Evolutionary conservation across 2,329 filamentous ascomycete genomes (phyloP), one percentile per base, ranked within the genome.

Genomic region (Lasiodiplodia theobromae): DNA sequence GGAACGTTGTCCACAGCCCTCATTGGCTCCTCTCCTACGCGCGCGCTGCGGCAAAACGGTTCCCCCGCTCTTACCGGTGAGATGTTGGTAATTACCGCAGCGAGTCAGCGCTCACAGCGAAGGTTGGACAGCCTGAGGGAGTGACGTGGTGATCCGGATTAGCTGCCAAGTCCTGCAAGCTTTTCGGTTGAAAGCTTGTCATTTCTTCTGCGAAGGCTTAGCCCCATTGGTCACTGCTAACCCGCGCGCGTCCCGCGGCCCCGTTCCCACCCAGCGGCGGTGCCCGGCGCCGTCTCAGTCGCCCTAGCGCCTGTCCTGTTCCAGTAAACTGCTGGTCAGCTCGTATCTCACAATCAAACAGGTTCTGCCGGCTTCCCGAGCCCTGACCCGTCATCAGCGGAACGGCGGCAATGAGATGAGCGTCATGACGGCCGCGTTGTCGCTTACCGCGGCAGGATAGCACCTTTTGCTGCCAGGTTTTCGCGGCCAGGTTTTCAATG

Each of bases 131-230:
- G 53, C 11, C 53, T 31, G 28, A 21, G 23, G 18, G 40, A 3
- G 40, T 64, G 58, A 63, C 60, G 44, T 64, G 60, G 18, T 52
- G 14, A 11, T 28, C 47, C 7, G 11, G 44, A 11, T 6, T 6
- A 3, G 12, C 11, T 38, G 60, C 60, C 60, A 64, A 64, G 60
- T 64, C 47, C 44, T 52, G 60, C 60, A 64, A 64, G 60, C 60
- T 64, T 64, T 34, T 52, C 31, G 18, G 10, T 23, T 14, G 60
- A 64, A 64, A 64, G 60, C 60, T 64, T 64, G 60, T 52, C 60
- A 52, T 38, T 53, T 52, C 60, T 64, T 64, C 58, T 28, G 23
- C 2, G 47, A 40, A 25, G 47, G 47, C 60, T 64, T 64, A 21
- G 60, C 44, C 28, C 51, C 18, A 64, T 64, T 64, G 60, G 60